Percentiles rank a stretch among this genome's conserved stretches.
phyloP scores from a whole-genome alignment of 2,329 filamentous ascomycete genomes.

The Phialocephala sp. region DNA sequence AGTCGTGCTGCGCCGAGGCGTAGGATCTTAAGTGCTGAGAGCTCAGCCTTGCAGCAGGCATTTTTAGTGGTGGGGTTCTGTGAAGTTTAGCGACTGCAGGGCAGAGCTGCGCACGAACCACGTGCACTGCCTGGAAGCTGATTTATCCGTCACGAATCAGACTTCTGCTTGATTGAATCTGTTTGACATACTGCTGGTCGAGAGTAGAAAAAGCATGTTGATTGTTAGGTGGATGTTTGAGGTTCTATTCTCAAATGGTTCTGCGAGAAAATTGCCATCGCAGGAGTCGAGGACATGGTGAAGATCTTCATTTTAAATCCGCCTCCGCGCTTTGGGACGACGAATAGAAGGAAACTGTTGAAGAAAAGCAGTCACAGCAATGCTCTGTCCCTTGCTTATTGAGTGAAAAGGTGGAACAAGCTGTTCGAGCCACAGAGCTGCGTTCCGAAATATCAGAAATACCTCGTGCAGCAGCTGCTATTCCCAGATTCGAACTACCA shows the following conservation, averaged over 20 bases:
- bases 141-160: background rate
- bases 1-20: constrained; percentile 7
- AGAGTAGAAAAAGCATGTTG: background rate
- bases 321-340: too few relatives aligned
- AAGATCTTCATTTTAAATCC: too few relatives aligned
- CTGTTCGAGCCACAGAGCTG: too few relatives aligned
- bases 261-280: background rate
- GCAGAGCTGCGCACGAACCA: background rate
- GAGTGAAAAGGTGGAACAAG: too few relatives aligned
- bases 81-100: background rate
- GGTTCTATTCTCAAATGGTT: background rate
- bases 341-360: too few relatives aligned
- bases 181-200: background rate
- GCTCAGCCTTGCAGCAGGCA: constrained; percentile 9
- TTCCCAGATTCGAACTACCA: background rate
- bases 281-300: background rate
- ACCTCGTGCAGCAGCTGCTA: background rate
- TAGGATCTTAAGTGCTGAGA: constrained; percentile 6
- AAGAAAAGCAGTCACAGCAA: too few relatives aligned
- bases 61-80: background rate
- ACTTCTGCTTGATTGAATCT: background rate
- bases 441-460: background rate
- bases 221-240: background rate
- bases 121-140: background rate
- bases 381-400: too few relatives aligned